A percentile compares a stretch with the other conserved stretches of the same genome.
Conservation (phyloP, 306 rosid species). For the Adenanthera pavonina region DNA sequence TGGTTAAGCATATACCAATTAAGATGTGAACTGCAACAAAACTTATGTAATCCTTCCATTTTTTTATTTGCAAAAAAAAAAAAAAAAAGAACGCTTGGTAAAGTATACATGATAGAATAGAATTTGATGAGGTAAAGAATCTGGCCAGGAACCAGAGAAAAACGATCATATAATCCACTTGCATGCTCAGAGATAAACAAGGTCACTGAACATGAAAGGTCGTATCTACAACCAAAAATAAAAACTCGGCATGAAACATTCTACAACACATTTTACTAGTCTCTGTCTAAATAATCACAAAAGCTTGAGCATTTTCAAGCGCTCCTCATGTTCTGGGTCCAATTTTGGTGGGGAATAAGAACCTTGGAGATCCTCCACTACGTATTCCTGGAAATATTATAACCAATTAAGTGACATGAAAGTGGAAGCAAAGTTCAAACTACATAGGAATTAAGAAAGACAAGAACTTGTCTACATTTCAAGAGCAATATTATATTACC, state of each 20-base stretch:
- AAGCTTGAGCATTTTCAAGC: slow-evolving; percentile 94
- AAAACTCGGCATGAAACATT: slow-evolving; percentile 22
- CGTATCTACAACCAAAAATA: slow-evolving; percentile 9
- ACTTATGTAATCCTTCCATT: neutral
- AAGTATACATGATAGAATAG: slow-evolving; percentile 11
- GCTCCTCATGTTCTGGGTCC: slow-evolving; percentile 88
- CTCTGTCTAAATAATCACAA: slow-evolving; percentile 42
- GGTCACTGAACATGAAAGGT: slow-evolving; percentile 33
- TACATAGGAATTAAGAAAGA: slow-evolving; percentile 9
- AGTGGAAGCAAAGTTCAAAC: slow-evolving; percentile 4
- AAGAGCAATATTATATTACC: slow-evolving; percentile 46
- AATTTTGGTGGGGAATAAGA: slow-evolving; percentile 82
- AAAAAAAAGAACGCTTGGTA: slow-evolving; percentile 3
- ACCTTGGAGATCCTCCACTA: slow-evolving; percentile 92
- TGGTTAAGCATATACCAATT: neutral
- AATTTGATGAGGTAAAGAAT: slow-evolving; percentile 38
- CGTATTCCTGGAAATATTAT: slow-evolving; percentile 69
- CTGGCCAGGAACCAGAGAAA: slow-evolving; percentile 33
- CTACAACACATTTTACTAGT: slow-evolving; percentile 35
- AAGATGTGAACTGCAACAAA: neutral
- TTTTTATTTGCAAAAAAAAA: neutral
- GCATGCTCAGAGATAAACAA: slow-evolving; percentile 37
- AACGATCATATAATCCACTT: slow-evolving; percentile 28
- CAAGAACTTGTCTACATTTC: slow-evolving; percentile 1
- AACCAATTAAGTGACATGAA: neutral